Conservation (phyloP, 192 early-diverging fungal genomes). For the Backusella morwellensis region DNA sequence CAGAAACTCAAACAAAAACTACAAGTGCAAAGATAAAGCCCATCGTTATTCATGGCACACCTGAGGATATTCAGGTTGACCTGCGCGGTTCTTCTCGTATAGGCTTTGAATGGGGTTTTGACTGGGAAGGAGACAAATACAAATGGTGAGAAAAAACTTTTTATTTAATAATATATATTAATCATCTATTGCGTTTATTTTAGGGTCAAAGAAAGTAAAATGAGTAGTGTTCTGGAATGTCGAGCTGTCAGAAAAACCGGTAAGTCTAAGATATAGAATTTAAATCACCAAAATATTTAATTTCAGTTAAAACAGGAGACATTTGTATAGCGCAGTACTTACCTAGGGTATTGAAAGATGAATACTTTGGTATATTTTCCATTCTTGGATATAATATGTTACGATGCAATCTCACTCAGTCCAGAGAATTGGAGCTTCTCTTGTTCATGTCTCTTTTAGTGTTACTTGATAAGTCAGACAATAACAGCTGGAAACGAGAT, state of each 20-base stretch:
- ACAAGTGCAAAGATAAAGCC: constrained; percentile 3
- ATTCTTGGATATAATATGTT: constrained; percentile 15
- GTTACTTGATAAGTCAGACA: constrained; percentile 19
- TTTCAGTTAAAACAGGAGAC: not conserved
- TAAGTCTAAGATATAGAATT: not conserved
- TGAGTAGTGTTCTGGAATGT: constrained; percentile 18
- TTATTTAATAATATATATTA: not conserved
- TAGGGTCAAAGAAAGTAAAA: constrained; percentile 20
- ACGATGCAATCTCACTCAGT: constrained; percentile 7
- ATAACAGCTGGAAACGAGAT: constrained; percentile 6
- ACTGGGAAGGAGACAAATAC: constrained; percentile 19
- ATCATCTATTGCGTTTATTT: not conserved
- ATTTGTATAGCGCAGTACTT: constrained; percentile 22
- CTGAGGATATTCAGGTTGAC: not conserved
- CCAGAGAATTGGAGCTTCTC: constrained; percentile 12
- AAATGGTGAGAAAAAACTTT: constrained; percentile 14
- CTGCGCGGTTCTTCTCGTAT: constrained; percentile 11
- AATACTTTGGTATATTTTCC: constrained; percentile 26
- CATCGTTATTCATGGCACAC: constrained; percentile 10
- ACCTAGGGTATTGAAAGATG: constrained; percentile 15
- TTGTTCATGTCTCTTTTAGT: constrained; percentile 17
- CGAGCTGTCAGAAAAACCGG: constrained; percentile 3
- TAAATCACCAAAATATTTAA: not conserved
- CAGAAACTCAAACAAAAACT: constrained; percentile 16
- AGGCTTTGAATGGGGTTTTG: constrained; percentile 23